Conservation (phyloP, 495 filamentous ascomycete genomes). For the Podospora fimiseda region DNA sequence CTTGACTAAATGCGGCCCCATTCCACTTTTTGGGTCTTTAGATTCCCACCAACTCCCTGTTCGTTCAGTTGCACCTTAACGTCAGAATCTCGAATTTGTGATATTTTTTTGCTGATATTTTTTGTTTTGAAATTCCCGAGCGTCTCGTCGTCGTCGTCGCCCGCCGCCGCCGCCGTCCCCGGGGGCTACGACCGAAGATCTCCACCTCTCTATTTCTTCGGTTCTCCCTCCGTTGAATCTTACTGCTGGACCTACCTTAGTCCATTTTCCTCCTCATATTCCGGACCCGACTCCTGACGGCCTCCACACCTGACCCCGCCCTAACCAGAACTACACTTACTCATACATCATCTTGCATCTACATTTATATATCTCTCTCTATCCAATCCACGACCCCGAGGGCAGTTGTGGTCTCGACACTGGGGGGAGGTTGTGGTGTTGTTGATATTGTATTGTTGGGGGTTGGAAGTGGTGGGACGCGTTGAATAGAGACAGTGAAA, state of each 20-base stretch:
- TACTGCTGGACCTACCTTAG: no score
- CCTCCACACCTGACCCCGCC: slow-evolving; percentile 8
- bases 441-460: no score
- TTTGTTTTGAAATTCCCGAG: not conserved
- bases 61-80: slow-evolving; percentile 9
- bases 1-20: slow-evolving; percentile 9
- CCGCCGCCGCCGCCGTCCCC: not conserved
- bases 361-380: no score
- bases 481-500: no score
- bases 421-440: not conserved
- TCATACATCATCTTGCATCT: no score
- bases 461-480: no score
- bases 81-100: slow-evolving; percentile 1
- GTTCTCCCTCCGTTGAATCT: slow-evolving; percentile 5
- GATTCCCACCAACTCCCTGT: slow-evolving; percentile 4
- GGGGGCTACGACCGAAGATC: not conserved
- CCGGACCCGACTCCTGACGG: not conserved
- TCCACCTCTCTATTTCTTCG: not conserved
- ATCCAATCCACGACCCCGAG: no score
- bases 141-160: not conserved
- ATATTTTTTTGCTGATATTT: not conserved
- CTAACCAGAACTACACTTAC: no score
- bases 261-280: not conserved
- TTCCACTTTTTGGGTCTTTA: slow-evolving; percentile 15
- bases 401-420: no score